Base-by-base conservation (phyloP, 192 early-diverging fungal genomes). In the Lobosporangium transversale region DNA sequence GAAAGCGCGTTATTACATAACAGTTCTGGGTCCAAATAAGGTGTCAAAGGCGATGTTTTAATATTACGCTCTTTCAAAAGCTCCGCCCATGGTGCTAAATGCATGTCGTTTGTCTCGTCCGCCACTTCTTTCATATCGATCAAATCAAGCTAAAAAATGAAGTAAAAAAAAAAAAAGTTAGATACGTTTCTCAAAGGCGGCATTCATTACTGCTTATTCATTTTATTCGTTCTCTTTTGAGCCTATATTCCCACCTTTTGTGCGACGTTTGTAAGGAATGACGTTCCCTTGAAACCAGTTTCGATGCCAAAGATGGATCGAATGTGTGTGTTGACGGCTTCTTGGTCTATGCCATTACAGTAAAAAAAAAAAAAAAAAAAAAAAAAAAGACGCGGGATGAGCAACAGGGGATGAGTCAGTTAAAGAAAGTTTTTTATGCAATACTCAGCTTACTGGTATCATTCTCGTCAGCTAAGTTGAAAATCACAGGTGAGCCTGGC, bases 61-160 rank as follows among this genome's bases (percentile, higher is more conserved):
- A 95, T 88, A 5, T 84, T 85, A 36, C 84, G 81, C 17, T 78
- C 79, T 24, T 90, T 88, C 67, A 96, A 83, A 26, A 98, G 78
- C 20, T 92, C 89, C 40, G 93, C 90, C 97, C 97, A 98, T 18
- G 97, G 97, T 31, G 91, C 91, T 53, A 98, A 81, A 55, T 97
- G 93, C 74, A 91, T 93, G 62, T 97, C 95, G 61, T 98, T 98
- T 58, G 93, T 92, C 21, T 96, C 95, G 61, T 98, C 96, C 4
- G 93, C 92, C 17, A 96, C 88, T 15, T 89, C 89, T 47, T 91
- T 86, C 50, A 95, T 84, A 65, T 95, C 90, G n/a, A 95, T 86
- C 50, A 95, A 84, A 65, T 95, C 90, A 18, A 95, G 81, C 89
- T 94, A 59, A 20, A 40, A 14, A 40, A 10, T 40, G 37, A 14